Base-by-base conservation (phyloP, 1,139 yeast species). In the Kodamaea fungicola region DNA sequence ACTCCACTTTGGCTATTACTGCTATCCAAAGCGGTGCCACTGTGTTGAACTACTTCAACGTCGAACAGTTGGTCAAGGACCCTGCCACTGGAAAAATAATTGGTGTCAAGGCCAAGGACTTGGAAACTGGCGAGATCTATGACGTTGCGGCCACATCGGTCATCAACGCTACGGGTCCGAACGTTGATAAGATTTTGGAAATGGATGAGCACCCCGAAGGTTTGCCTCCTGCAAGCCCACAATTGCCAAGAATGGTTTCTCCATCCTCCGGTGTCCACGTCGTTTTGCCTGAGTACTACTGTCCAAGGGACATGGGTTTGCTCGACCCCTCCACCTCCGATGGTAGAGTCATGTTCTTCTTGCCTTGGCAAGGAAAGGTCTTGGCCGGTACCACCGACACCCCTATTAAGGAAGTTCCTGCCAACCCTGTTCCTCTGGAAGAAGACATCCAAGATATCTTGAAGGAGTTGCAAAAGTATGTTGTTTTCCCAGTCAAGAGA, bases 291-390 rank as follows among this genome's bases (percentile, higher is more conserved):
- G 95, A 92, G 49, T 89, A 78, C 73, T 90, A 87, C 65, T 84
- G 95, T 59, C 95, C 97, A 41, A 75, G 78, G 58, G 82, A 82
- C 47, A 78, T 88, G 76, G 97, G 97, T 47, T 72, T 90, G 50
- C 74, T 90, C 45, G 97, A 90, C 62, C 96, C 97, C 34, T 76
- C 87, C 35, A 90, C 97, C 38, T 73, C 94, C 30, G 97, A 90
- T 59, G 97, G 97, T 42, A 82, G 97, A 66, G 97, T 90, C 42
- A 86, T 90, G 84, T 90, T 90, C 70, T 90, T 90, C 68, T 73
- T 90, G 62, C 97, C 97, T 52, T 90, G 97, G 97, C 97, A 89
- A 70, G 96, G 96, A 10, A 87, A 89, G 62, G 95, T 90, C 33
- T 75, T 90, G 54, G 96, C 96, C 43, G 97, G 97, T 61, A 90